phyloP scores from a whole-genome alignment of 1,284 basidiomycete species.

The Naganishia sp. region DNA sequence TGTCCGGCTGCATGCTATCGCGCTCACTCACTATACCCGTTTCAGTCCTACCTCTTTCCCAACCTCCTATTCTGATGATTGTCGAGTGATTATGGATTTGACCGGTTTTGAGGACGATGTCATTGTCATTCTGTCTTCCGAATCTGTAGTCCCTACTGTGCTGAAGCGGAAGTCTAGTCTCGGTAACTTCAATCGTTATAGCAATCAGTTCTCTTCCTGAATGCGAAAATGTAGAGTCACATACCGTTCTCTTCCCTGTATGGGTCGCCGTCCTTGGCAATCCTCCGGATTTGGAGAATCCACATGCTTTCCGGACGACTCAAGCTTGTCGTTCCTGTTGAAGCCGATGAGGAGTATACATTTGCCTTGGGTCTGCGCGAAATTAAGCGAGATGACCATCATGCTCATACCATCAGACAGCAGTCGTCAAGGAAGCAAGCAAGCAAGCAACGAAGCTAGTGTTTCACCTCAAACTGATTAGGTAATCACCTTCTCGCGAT shows the following conservation, averaged over 20 bases:
- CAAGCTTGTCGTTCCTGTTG: too few species aligned
- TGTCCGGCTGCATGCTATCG: background rate
- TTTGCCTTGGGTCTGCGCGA: too few species aligned
- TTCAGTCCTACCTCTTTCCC: background rate
- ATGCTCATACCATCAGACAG: background rate
- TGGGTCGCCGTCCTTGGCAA: background rate
- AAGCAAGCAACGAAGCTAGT: conserved; percentile 1
- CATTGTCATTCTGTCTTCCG: conserved; percentile 15
- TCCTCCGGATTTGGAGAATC: conserved; percentile 19
- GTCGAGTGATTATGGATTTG: background rate
- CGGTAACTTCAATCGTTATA: background rate
- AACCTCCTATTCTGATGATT: background rate
- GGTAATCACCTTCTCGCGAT: background rate
- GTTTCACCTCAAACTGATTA: too few species aligned
- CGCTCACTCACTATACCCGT: conserved; percentile 7
- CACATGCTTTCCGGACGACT: conserved; percentile 2
- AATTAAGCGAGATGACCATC: too few species aligned
- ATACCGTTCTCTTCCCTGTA: background rate
- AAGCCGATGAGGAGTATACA: too few species aligned
- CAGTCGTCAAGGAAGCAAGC: background rate
- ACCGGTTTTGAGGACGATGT: background rate
- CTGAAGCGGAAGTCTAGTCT: conserved; percentile 4
- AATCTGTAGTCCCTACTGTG: conserved; percentile 4
- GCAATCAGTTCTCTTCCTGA: background rate
- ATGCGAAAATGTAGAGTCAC: too few species aligned